Conservation (phyloP, 2,329 filamentous ascomycete species). For the Rutstroemia sydowiana region DNA sequence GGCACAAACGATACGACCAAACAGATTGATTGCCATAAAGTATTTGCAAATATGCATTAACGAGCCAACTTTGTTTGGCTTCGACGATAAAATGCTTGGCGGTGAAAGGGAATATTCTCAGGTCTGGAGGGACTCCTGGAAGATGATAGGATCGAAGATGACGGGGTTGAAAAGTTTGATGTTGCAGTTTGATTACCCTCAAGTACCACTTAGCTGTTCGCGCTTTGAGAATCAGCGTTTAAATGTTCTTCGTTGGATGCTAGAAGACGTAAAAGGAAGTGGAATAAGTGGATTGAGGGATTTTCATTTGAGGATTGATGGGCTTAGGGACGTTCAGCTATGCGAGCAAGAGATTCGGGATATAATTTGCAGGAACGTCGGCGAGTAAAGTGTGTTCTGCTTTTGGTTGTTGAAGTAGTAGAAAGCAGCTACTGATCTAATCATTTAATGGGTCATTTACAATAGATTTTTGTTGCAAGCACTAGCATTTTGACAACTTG, state of each 20-base stretch:
- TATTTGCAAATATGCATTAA: slow-evolving; percentile 1
- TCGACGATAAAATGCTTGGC: not conserved
- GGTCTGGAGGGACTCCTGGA: not conserved
- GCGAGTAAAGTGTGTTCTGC: too few relatives aligned
- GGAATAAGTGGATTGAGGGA: not conserved
- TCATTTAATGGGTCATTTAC: too few relatives aligned
- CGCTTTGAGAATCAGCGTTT: too few relatives aligned
- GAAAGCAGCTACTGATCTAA: not conserved
- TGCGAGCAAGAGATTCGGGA: not conserved
- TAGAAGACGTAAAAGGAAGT: not conserved
- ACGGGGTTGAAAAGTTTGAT: not conserved
- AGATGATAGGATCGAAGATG: not conserved
- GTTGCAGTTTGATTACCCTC: not conserved
- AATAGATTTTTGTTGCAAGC: too few relatives aligned
- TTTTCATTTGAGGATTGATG: not conserved
- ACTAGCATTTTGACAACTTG: too few relatives aligned
- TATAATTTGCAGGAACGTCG: not conserved
- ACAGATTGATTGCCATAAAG: not conserved
- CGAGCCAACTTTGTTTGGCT: not conserved
- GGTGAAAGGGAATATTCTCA: not conserved
- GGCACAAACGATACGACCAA: not conserved
- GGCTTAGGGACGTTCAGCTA: not conserved
- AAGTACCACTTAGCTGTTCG: too few relatives aligned
- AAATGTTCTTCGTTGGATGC: too few relatives aligned
- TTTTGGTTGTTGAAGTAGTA: too few relatives aligned